Conservation (phyloP, 768 basidiomycete species). For the Amanita pallidorosea region DNA sequence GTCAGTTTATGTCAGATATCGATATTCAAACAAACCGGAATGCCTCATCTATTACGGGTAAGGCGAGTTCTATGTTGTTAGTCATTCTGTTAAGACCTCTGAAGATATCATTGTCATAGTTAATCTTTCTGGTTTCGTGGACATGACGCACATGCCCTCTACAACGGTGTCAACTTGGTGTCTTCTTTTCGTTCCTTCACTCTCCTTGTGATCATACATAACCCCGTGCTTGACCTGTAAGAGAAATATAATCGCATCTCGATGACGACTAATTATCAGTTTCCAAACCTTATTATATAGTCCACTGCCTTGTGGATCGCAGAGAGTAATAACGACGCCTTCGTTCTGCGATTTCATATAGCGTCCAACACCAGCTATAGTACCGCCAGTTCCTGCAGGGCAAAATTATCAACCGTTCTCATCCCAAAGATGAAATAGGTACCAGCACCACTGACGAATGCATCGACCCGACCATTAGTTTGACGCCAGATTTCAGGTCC, state of each 20-base stretch:
- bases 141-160: slow-evolving; percentile 63
- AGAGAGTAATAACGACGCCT: slow-evolving; percentile 57
- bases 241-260: background rate
- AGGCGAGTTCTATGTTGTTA: slow-evolving; percentile 77
- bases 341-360: slow-evolving; percentile 72
- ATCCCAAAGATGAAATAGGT: background rate
- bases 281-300: slow-evolving; percentile 77
- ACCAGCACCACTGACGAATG: slow-evolving; percentile 90
- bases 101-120: background rate
- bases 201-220: slow-evolving; percentile 90
- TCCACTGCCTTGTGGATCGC: slow-evolving; percentile 92
- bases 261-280: background rate
- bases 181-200: slow-evolving; percentile 85
- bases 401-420: background rate
- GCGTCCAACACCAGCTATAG: slow-evolving; percentile 75
- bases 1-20: background rate
- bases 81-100: slow-evolving; percentile 94
- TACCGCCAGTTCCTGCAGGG: slow-evolving; percentile 81
- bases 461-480: slow-evolving; percentile 70
- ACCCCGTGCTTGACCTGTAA: slow-evolving; percentile 78
- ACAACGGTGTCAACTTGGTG: slow-evolving; percentile 96
- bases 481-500: slow-evolving; percentile 96
- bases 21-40: slow-evolving; percentile 45
- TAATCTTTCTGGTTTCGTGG: background rate
- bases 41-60: slow-evolving; percentile 82